Conservation (phyloP, 192 early-diverging fungal species). For the Haplosporangium gracile region DNA sequence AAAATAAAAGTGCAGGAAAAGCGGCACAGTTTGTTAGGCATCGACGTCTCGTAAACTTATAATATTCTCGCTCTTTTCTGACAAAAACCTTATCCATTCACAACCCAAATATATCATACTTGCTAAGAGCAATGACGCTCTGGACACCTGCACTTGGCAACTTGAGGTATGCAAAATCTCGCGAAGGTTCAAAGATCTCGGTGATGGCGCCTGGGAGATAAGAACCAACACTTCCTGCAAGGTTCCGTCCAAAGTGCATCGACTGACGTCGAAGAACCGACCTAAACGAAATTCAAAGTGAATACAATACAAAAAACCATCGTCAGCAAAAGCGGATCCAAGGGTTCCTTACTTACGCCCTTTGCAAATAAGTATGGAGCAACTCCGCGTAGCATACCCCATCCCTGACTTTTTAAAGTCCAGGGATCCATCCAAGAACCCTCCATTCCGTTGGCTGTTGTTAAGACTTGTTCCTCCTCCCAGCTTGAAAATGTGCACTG, state of each 20-base stretch:
- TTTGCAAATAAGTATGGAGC: background rate
- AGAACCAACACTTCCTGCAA: constrained; percentile 83
- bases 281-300: constrained; percentile 8
- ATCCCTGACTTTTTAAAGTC: constrained; percentile 16
- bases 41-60: no score
- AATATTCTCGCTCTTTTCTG: background rate
- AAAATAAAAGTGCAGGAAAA: background rate
- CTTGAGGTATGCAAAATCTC: constrained; percentile 94
- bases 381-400: background rate
- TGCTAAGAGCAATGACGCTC: constrained; percentile 81
- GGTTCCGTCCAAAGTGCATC: constrained; percentile 68
- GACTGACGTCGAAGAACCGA: constrained; percentile 69
- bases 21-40: background rate
- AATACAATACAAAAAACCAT: constrained; percentile 9
- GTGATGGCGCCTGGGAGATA: constrained; percentile 87
- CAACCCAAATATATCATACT: constrained; percentile 37
- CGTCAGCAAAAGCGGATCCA: background rate
- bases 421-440: background rate
- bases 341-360: background rate
- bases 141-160: constrained; percentile 81
- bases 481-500: constrained; percentile 91
- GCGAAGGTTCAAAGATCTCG: constrained; percentile 93
- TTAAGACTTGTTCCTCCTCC: constrained; percentile 4
- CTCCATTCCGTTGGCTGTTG: background rate
- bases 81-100: background rate